Conservation (phyloP, 2,329 filamentous ascomycete species). For the Fusarium stilboides region DNA sequence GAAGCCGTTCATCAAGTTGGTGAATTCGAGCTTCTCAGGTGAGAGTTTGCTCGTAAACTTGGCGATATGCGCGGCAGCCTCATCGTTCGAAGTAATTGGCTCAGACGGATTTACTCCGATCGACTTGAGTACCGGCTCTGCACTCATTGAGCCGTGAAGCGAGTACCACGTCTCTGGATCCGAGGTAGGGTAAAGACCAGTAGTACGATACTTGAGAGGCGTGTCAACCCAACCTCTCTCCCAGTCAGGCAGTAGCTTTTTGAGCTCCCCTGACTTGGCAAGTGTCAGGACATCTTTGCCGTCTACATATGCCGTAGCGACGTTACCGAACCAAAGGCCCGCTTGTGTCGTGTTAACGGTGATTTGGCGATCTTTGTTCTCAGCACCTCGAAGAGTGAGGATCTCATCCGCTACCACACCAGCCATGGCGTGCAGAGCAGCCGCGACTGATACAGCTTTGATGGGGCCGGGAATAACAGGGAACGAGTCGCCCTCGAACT, state of each 20-base stretch:
- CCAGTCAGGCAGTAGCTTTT: conserved; percentile 11
- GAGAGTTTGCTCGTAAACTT: conserved; percentile 46
- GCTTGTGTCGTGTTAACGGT: conserved; percentile 22
- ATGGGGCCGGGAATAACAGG: conserved; percentile 26
- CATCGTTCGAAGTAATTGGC: conserved; percentile 41
- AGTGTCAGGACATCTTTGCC: conserved; percentile 1
- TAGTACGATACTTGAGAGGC: conserved; percentile 29
- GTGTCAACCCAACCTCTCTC: conserved; percentile 30
- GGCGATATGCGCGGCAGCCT: conserved; percentile 45
- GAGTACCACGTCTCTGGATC: conserved; percentile 63
- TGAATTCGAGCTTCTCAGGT: conserved; percentile 21
- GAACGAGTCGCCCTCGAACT: conserved; percentile 1
- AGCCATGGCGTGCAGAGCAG: conserved; percentile 23
- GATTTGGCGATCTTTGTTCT: conserved; percentile 6
- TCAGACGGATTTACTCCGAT: conserved; percentile 56
- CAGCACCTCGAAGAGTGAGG: conserved; percentile 4
- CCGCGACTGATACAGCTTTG: conserved; percentile 23
- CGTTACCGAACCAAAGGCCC: conserved; percentile 22
- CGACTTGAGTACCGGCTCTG: conserved; percentile 61
- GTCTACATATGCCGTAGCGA: conserved; percentile 23
- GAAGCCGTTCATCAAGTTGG: conserved; percentile 16
- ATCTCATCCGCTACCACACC: conserved; percentile 28
- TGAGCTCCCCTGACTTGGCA: conserved; percentile 6
- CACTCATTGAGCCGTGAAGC: conserved; percentile 65
- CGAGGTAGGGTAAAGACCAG: conserved; percentile 64